Evolutionary conservation across 2,329 filamentous ascomycete species (phyloP).

Genomic region (Trichophyton simii): DNA sequence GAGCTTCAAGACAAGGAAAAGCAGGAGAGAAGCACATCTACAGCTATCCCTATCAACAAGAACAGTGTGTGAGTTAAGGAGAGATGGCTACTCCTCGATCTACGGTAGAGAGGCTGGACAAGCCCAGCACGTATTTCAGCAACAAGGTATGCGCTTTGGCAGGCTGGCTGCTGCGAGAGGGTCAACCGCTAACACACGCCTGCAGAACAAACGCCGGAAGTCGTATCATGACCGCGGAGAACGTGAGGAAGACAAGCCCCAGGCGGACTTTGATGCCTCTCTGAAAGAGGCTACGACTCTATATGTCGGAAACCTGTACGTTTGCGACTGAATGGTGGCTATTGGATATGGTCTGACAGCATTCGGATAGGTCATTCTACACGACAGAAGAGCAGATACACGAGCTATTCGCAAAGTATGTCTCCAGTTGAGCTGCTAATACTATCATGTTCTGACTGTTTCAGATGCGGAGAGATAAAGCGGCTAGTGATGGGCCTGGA

Average conservation of each 20-base stretch:
- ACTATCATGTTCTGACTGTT: not conserved
- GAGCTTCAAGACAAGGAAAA: not conserved
- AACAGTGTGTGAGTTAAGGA: not conserved
- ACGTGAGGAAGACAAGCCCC: slow-evolving; percentile 40
- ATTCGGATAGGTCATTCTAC: slow-evolving; percentile 63
- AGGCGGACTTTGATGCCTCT: slow-evolving; percentile 58
- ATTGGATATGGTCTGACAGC: not conserved
- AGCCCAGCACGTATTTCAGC: slow-evolving; percentile 85
- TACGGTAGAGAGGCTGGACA: slow-evolving; percentile 86
- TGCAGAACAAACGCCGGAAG: slow-evolving; percentile 59
- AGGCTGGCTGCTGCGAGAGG: not conserved
- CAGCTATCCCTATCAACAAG: not conserved
- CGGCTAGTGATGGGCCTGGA: slow-evolving; percentile 95
- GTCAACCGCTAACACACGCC: not conserved
- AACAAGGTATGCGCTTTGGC: slow-evolving; percentile 49
- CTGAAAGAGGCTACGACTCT: slow-evolving; percentile 82
- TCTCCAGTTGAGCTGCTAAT: not conserved
- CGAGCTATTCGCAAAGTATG: slow-evolving; percentile 79
- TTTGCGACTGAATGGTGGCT: slow-evolving; percentile 10
- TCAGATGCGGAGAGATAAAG: slow-evolving; percentile 83
- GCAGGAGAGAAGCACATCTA: not conserved
- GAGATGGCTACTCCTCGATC: slow-evolving; percentile 19
- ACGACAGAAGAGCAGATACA: slow-evolving; percentile 99
- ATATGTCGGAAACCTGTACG: slow-evolving; percentile 90
- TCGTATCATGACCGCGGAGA: slow-evolving; percentile 49